Evolutionary conservation across 129 eudicot species (phyloP).

Genomic region (Daucus carota): DNA sequence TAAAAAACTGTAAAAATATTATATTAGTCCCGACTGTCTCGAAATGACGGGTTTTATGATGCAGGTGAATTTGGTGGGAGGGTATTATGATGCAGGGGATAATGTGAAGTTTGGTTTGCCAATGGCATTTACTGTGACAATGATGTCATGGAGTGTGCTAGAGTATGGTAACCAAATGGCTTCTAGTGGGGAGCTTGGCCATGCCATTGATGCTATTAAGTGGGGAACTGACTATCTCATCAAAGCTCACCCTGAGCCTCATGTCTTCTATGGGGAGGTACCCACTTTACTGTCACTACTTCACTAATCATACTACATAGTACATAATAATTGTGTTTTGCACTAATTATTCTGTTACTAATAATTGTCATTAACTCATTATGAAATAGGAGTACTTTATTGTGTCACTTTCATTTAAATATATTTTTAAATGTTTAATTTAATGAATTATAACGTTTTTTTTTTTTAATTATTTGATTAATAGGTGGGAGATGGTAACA

Average conservation of each 20-base stretch:
- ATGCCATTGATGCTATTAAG: slow-evolving; percentile 83
- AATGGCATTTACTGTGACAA: slow-evolving; percentile 92
- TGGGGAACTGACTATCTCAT: slow-evolving; percentile 98
- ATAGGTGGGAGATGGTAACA: slow-evolving; percentile 97
- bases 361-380: too few species aligned
- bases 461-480: slow-evolving; percentile 4
- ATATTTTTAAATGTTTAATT: too few species aligned
- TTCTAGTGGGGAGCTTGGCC: slow-evolving; percentile 68
- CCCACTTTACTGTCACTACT: background rate
- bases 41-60: background rate
- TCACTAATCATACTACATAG: background rate
- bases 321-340: background rate
- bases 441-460: background rate
- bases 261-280: slow-evolving; percentile 94
- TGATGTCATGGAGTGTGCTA: slow-evolving; percentile 96
- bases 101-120: slow-evolving; percentile 97
- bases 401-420: background rate
- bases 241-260: slow-evolving; percentile 86
- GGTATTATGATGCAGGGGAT: slow-evolving; percentile 97
- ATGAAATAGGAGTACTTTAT: too few species aligned
- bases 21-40: too few species aligned
- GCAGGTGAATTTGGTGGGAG: slow-evolving; percentile 98
- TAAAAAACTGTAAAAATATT: too few species aligned
- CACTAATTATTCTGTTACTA: background rate
- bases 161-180: slow-evolving; percentile 87